Evolutionary conservation across 495 filamentous ascomycete species (phyloP).

Genomic region (Rhizodiscina lignyota): DNA sequence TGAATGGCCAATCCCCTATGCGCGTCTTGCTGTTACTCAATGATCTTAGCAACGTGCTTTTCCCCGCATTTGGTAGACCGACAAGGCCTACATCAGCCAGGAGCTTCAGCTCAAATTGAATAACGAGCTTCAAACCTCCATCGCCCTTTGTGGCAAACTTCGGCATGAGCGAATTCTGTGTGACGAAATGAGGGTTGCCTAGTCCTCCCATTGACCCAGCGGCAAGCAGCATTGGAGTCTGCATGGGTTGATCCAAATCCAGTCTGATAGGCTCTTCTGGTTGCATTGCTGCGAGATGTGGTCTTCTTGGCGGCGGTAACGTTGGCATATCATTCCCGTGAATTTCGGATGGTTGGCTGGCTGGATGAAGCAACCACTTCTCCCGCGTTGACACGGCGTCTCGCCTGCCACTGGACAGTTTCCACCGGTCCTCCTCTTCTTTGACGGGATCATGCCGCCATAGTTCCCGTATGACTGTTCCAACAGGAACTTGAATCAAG

Average conservation of each 20-base stretch:
- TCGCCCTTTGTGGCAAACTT: constrained; percentile 83
- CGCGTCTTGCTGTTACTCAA: constrained; percentile 72
- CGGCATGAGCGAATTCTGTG: constrained; percentile 48
- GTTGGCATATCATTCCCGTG: constrained; percentile 37
- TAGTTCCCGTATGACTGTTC: constrained; percentile 76
- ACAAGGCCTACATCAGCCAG: constrained; percentile 90
- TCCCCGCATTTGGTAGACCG: constrained; percentile 89
- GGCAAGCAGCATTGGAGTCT: constrained; percentile 72
- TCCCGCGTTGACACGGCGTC: constrained; percentile 29
- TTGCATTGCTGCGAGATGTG: constrained; percentile 40
- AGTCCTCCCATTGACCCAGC: constrained; percentile 78
- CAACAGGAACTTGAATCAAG: constrained; percentile 78
- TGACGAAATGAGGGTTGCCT: constrained; percentile 84
- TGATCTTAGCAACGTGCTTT: constrained; percentile 79
- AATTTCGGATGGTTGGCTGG: constrained; percentile 32
- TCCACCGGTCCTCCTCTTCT: constrained; percentile 24
- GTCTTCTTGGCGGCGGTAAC: constrained; percentile 37
- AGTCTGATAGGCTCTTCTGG: constrained; percentile 56
- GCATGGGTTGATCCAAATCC: constrained; percentile 68
- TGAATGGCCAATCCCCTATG: constrained; percentile 93
- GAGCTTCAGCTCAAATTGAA: constrained; percentile 87
- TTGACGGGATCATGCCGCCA: constrained; percentile 57
- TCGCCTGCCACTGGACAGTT: constrained; percentile 14
- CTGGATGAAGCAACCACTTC: constrained; percentile 69
- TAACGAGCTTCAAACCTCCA: constrained; percentile 51